Evolutionary conservation across 2,329 filamentous ascomycete species (phyloP).

Genomic region (Venturia aucupariae): DNA sequence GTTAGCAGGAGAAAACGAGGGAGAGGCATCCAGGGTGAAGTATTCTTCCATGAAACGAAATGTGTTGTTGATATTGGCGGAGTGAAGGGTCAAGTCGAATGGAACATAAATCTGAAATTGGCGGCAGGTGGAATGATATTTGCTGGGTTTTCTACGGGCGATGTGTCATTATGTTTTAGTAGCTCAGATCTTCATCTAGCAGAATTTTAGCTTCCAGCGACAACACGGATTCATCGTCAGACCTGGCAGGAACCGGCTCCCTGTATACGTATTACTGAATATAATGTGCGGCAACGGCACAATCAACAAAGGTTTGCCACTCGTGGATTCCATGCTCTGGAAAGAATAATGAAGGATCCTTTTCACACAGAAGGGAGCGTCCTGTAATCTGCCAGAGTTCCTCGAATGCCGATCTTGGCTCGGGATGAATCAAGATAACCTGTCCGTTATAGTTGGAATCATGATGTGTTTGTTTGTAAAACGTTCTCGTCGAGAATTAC

Average conservation of each 20-base stretch:
- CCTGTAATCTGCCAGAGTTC: too few species aligned
- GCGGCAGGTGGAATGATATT: neutral
- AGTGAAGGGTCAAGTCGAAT: neutral
- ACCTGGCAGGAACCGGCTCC: too few species aligned
- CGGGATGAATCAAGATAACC: too few species aligned
- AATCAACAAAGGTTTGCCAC: too few species aligned
- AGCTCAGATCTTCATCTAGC: neutral
- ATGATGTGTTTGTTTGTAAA: too few species aligned
- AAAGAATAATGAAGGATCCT: too few species aligned
- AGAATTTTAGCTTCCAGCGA: neutral
- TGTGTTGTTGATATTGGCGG: neutral
- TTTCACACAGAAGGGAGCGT: too few species aligned
- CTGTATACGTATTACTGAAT: too few species aligned
- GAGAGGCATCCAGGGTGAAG: neutral
- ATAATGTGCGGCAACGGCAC: too few species aligned
- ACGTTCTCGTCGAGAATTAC: neutral
- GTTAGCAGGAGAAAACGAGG: neutral
- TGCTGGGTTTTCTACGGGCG: neutral
- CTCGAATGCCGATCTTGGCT: too few species aligned
- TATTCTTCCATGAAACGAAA: neutral
- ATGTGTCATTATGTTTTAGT: neutral
- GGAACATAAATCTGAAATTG: neutral
- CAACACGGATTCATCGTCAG: neutral
- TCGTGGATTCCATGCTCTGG: too few species aligned
- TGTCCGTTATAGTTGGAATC: too few species aligned